A percentile compares a stretch with the other conserved stretches of the same genome.
Evolutionary conservation across 768 basidiomycete genomes (phyloP).

Genomic region (Filobasidium wieringae): DNA sequence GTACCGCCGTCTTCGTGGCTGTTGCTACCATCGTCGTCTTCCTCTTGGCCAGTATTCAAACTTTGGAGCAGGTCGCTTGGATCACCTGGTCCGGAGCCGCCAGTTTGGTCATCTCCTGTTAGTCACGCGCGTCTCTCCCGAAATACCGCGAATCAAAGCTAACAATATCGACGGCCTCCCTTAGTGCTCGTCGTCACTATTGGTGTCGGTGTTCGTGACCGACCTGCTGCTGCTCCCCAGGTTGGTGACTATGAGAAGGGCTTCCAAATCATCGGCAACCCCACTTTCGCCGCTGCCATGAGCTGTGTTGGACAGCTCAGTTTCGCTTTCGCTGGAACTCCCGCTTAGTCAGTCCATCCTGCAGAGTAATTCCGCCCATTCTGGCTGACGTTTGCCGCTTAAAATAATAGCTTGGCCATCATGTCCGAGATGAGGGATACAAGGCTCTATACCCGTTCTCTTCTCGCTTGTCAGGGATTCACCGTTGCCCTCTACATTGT

Average conservation of each 20-base stretch:
- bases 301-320: slow-evolving; percentile 34
- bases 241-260: slow-evolving; percentile 21
- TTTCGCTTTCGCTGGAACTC: slow-evolving; percentile 31
- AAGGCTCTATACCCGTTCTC: slow-evolving; percentile 6
- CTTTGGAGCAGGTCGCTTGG: slow-evolving; percentile 32
- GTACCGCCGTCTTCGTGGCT: slow-evolving; percentile 38
- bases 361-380: neutral
- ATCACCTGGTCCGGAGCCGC: slow-evolving; percentile 27
- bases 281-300: slow-evolving; percentile 29
- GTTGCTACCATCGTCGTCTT: slow-evolving; percentile 27
- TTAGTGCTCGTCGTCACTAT: slow-evolving; percentile 21
- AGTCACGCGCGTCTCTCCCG: neutral
- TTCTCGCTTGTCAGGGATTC: slow-evolving; percentile 8
- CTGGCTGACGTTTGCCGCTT: neutral
- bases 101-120: slow-evolving; percentile 17
- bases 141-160: neutral
- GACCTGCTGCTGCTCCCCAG: slow-evolving; percentile 27
- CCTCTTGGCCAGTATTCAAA: slow-evolving; percentile 26
- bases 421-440: slow-evolving; percentile 16
- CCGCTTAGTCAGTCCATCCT: slow-evolving; percentile 9
- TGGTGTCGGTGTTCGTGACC: slow-evolving; percentile 22
- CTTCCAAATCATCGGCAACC: slow-evolving; percentile 18
- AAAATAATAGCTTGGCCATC: slow-evolving; percentile 6
- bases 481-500: slow-evolving; percentile 13
- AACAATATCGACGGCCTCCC: neutral